Evolutionary conservation across 176 grass and related monocot genomes (phyloP), one percentile per base, ranked within the genome.

Genomic region (Oryza officinalis): DNA sequence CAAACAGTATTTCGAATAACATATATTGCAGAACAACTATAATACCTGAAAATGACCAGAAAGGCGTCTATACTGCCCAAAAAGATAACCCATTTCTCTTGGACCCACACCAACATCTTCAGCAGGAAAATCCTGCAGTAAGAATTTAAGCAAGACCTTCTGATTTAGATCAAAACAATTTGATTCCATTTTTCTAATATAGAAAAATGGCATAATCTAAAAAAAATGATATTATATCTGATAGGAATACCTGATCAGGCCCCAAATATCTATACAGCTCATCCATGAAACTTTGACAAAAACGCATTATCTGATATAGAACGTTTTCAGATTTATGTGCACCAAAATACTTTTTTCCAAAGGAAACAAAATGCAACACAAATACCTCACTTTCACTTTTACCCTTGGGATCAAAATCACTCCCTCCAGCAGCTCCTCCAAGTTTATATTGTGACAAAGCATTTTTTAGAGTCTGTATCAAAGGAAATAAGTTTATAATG

Each of bases 221-320:
- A 59, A 59, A 4, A 27, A 50, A 72, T 31, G 9, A 8, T 31
- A 84, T 67, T 33, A 23, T 79, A 27, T 57, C 67, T 79, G 27
- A 80, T 60, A 18, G 11, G 10, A 78, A 87, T 81, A 96, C 96
- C 96, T 96, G 96, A 83, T 99, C 96, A 94, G 93, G 86, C 41
- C 96, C 96, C 88, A 99, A 77, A 85, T 99, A 94, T 87, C 89
- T 91, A 85, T 96, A 92, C 60, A 99, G 86, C 66, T 99, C 96
- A 81, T 99, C 91, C 93, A 99, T 99, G 80, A 96, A 99, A 75
- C 96, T 99, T 90, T 99, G 96, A 87, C 96, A 99, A 88, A 99
- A 99, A 59, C 91, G 93, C 96, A 99, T 99, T 74, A 99, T 93
- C 96, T 99, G 89, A 13, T 38, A 94, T 20, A 73, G 63, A 88